These are phyloP conservation scores for Bipolaris victoriae DNA, from an alignment of 2,329 filamentous ascomycete species.

Conservation along the genomic window DNA sequence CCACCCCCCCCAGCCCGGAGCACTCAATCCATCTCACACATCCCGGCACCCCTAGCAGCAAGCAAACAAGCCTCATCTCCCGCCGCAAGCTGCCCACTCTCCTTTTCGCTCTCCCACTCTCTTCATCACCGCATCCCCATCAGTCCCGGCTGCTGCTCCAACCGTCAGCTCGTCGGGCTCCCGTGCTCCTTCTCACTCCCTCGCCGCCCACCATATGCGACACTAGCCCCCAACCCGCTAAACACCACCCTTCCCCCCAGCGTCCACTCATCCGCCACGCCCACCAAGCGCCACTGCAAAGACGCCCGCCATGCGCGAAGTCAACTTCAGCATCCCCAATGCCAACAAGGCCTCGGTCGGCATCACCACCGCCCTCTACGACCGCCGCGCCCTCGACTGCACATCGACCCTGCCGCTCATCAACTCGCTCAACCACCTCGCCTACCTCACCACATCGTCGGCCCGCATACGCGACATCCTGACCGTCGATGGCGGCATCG, in stretches of 20 bases:
- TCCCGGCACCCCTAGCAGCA: slow-evolving; percentile 41
- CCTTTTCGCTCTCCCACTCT: slow-evolving; percentile 22
- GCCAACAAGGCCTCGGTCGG: slow-evolving; percentile 99
- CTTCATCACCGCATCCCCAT: slow-evolving; percentile 5
- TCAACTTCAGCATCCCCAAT: slow-evolving; percentile 99
- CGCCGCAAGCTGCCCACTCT: slow-evolving; percentile 9
- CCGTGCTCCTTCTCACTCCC: slow-evolving; percentile 18
- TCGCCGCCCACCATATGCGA: slow-evolving; percentile 6
- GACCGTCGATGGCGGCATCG: slow-evolving; percentile 97
- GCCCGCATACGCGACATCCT: slow-evolving; percentile 97
- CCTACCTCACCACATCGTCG: slow-evolving; percentile 96
- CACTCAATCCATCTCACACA: slow-evolving; percentile 26
- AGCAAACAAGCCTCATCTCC: slow-evolving; percentile 42
- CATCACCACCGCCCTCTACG: slow-evolving; percentile 97
- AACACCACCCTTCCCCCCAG: slow-evolving; percentile 11
- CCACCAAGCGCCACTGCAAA: slow-evolving; percentile 21
- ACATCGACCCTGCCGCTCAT: slow-evolving; percentile 97
- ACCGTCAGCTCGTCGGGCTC: slow-evolving; percentile 19
- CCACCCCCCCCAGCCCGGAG: slow-evolving; percentile 24
- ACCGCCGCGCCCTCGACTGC: slow-evolving; percentile 95
- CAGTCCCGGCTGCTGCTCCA: slow-evolving; percentile 12
- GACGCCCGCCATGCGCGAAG: slow-evolving; percentile 83
- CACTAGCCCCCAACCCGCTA: slow-evolving; percentile 20
- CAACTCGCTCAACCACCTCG: slow-evolving; percentile 98
- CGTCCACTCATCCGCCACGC: slow-evolving; percentile 15